Evolutionary conservation across 495 filamentous ascomycete species (phyloP).

Genomic region (Xylaria scruposa): DNA sequence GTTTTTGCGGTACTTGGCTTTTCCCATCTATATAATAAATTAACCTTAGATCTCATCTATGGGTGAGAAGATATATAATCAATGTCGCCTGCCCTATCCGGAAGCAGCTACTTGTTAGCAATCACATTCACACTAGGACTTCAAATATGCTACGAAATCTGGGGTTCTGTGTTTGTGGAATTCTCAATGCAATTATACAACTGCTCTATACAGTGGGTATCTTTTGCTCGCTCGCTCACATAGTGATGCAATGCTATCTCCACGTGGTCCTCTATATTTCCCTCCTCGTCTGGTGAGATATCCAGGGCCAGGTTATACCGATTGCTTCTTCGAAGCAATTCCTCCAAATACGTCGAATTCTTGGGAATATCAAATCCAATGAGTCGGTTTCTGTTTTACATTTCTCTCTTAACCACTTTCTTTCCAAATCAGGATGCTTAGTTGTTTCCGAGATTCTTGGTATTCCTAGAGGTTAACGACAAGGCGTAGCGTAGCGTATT

Average conservation of each 20-base stretch:
- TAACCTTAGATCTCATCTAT: not conserved
- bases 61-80: not conserved
- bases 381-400: not conserved
- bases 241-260: not conserved
- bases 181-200: constrained; percentile 14
- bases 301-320: not conserved
- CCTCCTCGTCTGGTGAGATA: not conserved
- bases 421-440: not conserved
- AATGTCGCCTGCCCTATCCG: not conserved
- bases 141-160: not conserved
- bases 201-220: constrained; percentile 24
- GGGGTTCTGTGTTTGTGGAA: not conserved
- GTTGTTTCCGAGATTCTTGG: not conserved
- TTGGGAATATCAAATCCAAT: not conserved
- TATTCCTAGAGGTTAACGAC: not conserved
- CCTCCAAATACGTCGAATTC: not conserved
- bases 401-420: not conserved
- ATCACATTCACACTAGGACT: not conserved
- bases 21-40: not conserved
- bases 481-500: too few relatives aligned
- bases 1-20: not conserved
- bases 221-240: constrained; percentile 25
- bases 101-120: not conserved
- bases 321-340: not conserved
- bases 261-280: not conserved